These are phyloP conservation scores for Nicotiana undulata DNA, from an alignment of 257 asterid genomes.

Conservation along the genomic window DNA sequence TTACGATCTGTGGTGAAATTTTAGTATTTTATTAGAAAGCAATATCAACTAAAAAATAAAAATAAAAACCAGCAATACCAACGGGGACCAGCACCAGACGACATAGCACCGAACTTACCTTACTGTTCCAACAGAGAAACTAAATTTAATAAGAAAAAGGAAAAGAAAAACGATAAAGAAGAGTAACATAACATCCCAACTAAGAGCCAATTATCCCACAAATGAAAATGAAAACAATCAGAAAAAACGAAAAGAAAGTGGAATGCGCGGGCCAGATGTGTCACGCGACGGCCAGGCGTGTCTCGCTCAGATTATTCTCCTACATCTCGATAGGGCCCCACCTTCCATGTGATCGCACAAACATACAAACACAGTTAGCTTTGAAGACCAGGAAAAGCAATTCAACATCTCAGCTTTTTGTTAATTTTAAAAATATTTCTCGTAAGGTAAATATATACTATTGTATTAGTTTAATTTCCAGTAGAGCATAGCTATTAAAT, in stretches of 20 bases:
- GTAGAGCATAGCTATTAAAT: neutral
- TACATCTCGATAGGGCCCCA: neutral
- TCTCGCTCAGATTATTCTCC: conserved; percentile 6
- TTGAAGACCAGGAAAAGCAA: neutral
- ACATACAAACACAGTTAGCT: neutral
- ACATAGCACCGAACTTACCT: no score
- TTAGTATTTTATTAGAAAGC: no score
- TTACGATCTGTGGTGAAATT: no score
- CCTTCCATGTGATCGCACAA: conserved; percentile 1
- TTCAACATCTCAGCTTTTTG: no score
- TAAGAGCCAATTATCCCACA: no score
- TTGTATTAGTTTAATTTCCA: neutral
- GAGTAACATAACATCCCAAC: no score
- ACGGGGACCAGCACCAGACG: no score
- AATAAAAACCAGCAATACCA: no score
- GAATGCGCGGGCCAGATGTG: conserved; percentile 22
- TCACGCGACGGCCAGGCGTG: neutral
- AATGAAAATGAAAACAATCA: neutral
- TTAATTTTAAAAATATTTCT: neutral
- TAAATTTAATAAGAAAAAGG: no score
- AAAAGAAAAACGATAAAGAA: no score
- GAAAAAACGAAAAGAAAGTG: conserved; percentile 8
- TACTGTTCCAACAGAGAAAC: no score
- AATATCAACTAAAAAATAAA: no score
- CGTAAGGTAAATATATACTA: neutral